Conservation (phyloP, 2,329 filamentous ascomycete species). For the Pseudocercospora musae region DNA sequence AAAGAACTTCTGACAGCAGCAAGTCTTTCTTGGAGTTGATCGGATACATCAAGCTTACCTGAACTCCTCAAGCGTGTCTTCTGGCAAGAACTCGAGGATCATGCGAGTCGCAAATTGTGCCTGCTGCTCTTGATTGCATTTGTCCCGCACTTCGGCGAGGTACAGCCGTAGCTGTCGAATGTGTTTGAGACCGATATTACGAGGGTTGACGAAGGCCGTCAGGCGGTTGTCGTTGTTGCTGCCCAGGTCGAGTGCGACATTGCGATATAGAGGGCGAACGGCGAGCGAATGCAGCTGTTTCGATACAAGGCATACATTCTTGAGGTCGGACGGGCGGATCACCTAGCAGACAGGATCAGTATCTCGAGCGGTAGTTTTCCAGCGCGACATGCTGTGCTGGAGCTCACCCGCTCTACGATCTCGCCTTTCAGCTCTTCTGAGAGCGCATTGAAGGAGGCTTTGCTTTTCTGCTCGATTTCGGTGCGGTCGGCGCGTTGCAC, state of each 20-base stretch:
- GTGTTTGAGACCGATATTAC: slow-evolving; percentile 47
- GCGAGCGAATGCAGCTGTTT: slow-evolving; percentile 48
- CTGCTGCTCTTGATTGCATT: slow-evolving; percentile 43
- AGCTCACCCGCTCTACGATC: slow-evolving; percentile 26
- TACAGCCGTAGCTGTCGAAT: slow-evolving; percentile 48
- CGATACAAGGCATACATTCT: slow-evolving; percentile 47
- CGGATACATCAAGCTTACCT: slow-evolving; percentile 29
- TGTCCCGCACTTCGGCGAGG: slow-evolving; percentile 44
- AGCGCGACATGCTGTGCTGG: background rate
- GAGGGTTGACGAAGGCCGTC: slow-evolving; percentile 45
- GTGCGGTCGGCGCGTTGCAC: background rate
- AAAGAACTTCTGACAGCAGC: background rate
- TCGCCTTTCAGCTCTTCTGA: slow-evolving; percentile 27
- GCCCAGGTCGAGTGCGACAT: slow-evolving; percentile 48
- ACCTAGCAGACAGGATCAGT: slow-evolving; percentile 32
- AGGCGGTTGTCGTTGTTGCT: slow-evolving; percentile 43
- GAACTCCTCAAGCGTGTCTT: slow-evolving; percentile 49
- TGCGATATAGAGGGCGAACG: slow-evolving; percentile 45
- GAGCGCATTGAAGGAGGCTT: slow-evolving; percentile 21
- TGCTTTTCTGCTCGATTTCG: slow-evolving; percentile 6
- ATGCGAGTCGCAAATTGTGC: slow-evolving; percentile 49
- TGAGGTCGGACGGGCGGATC: slow-evolving; percentile 47
- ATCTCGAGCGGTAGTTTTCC: background rate
- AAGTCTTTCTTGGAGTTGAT: background rate
- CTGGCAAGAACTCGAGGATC: slow-evolving; percentile 49